Evolutionary conservation across 1,139 yeast genomes (phyloP), one percentile per base, ranked within the genome.

Genomic region (Debaryomycetaceae sp.): DNA sequence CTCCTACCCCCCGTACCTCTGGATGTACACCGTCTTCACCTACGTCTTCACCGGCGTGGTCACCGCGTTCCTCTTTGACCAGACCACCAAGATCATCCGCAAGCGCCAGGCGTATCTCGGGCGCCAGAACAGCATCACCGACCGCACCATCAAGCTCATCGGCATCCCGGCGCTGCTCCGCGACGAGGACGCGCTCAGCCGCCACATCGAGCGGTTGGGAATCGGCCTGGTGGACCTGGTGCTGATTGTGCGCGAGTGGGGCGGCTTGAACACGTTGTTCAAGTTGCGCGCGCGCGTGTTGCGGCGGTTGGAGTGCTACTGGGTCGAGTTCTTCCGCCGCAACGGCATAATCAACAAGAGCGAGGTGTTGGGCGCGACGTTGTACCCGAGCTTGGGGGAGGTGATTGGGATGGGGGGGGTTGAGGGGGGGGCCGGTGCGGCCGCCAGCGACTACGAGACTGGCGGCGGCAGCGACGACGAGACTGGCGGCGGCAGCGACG

Each of bases 191-290:
- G 77, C 74, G 10, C 60, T 91, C 43, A 78, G 74, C 36, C 70
- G 76, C 27, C 91, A 85, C 48, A 80, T 91, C 21, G 93, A 85
- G 42, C 69, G 72, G 12, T 61, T 89, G 27, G 81, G 83, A 16
- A 81, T 89, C 27, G 96, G 96, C 2, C 78, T 74, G 38, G 95
- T 89, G 1, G 74, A 82, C 18, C 68, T 81, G 0, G 71, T 89
- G 8, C 78, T 83, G 3, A 74, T 91, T 5, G 93, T 95, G 40
- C 66, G 86, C 37, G 89, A 89, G 50, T 91, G 97, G 96, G 73
- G 72, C 10, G 71, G 68, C 18, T 61, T 91, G 34, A 86, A 86
- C 43, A 50, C 56, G 24, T 58, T 91, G 18, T 83, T 82, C 52
- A 72, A 70, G 32, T 62, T 73, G 37, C 66, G 97, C 24, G 64